Evolutionary conservation across 805 yeast species (phyloP).

Genomic region (Yamadazyma sp.): DNA sequence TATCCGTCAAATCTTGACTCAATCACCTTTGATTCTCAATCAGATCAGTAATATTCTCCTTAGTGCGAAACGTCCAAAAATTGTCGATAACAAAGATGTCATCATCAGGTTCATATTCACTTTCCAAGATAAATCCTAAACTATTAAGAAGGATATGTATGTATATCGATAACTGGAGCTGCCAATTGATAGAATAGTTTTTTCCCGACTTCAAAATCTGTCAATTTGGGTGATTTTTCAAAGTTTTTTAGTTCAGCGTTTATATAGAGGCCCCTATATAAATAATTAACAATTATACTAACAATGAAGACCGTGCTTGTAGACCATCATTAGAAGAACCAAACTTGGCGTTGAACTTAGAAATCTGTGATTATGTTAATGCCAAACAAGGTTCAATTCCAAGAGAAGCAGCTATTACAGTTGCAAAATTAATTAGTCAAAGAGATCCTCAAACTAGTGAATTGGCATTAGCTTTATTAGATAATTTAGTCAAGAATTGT

Average conservation of each 20-base stretch:
- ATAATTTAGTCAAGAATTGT: slow-evolving; percentile 92
- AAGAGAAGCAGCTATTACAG: slow-evolving; percentile 85
- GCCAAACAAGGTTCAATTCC: slow-evolving; percentile 90
- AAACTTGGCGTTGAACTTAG: slow-evolving; percentile 81
- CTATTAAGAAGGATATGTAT: slow-evolving; percentile 42
- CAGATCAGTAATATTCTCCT: too few species aligned
- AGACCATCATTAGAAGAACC: slow-evolving; percentile 82
- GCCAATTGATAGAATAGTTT: neutral
- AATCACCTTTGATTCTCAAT: too few species aligned
- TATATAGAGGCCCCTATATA: too few species aligned
- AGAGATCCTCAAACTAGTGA: slow-evolving; percentile 81
- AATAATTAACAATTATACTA: slow-evolving; percentile 1
- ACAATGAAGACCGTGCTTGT: slow-evolving; percentile 68
- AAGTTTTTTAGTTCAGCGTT: too few species aligned
- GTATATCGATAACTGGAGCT: slow-evolving; percentile 19
- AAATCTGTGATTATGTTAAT: slow-evolving; percentile 90
- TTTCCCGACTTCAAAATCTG: too few species aligned
- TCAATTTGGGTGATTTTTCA: too few species aligned
- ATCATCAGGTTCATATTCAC: slow-evolving; percentile 32
- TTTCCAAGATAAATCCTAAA: slow-evolving; percentile 45
- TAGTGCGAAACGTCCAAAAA: too few species aligned
- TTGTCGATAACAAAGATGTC: too few species aligned
- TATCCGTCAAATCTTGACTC: too few species aligned
- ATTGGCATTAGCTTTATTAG: slow-evolving; percentile 80
- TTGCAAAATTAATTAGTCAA: slow-evolving; percentile 78